Evolutionary conservation across 805 yeast genomes (phyloP).

Genomic region (Wickerhamomyces hampshirensis): DNA sequence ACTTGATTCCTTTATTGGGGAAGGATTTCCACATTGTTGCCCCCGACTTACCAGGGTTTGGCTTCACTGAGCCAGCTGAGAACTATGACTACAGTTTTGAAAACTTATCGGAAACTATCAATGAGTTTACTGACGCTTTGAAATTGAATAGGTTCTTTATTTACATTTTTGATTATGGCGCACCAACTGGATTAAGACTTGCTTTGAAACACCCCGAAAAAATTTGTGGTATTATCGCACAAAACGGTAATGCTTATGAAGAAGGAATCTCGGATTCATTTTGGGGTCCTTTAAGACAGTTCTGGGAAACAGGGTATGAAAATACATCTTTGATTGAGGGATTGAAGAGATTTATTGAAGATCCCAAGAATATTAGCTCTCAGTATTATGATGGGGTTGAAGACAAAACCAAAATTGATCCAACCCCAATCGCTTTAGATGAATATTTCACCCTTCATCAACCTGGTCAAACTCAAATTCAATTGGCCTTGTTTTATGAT

Average conservation of each 20-base stretch:
- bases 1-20: conserved; percentile 33
- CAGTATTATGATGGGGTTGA: conserved; percentile 32
- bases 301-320: conserved; percentile 32
- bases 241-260: conserved; percentile 41
- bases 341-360: conserved; percentile 18
- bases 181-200: conserved; percentile 37
- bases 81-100: conserved; percentile 32
- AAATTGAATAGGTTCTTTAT: conserved; percentile 27
- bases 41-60: conserved; percentile 43
- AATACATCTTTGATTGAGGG: no score
- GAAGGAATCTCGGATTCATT: conserved; percentile 37
- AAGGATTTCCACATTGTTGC: conserved; percentile 35
- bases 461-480: conserved; percentile 27
- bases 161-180: conserved; percentile 41
- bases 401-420: conserved; percentile 26
- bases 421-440: conserved; percentile 30
- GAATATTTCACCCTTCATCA: conserved; percentile 21
- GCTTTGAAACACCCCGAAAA: conserved; percentile 29
- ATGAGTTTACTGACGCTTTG: conserved; percentile 26
- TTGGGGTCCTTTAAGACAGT: conserved; percentile 33
- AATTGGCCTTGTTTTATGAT: conserved; percentile 32
- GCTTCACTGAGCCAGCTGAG: conserved; percentile 33
- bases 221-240: conserved; percentile 31
- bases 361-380: conserved; percentile 16
- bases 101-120: conserved; percentile 28